Base-by-base conservation (phyloP, 2,329 filamentous ascomycete species). In the Didymella glomerata region DNA sequence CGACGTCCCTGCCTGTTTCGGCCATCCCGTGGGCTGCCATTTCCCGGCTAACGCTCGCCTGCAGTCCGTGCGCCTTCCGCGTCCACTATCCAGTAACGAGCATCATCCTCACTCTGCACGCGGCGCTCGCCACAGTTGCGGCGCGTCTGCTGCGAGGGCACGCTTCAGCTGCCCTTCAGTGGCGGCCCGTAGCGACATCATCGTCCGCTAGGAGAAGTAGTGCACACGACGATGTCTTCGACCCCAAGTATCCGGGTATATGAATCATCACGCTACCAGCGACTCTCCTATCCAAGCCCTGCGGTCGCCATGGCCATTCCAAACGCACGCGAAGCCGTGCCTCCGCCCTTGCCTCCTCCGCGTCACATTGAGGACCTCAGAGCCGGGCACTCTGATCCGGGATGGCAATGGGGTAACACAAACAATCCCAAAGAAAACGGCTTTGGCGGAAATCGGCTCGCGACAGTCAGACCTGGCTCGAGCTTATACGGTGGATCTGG, bases 261-360 rank as follows among this genome's bases (percentile, higher is more conserved):
- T 77, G 77, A 79, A 63, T 74, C 73, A 67, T 74, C 78, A 67
- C 73, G 68, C 66, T 72, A 69, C 54, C 72, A 65, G 62, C 73
- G 73, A 54, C 70, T 74, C 57, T 77, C 76, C 61, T 75, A 75
- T 66, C 69, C 73, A 45, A 72, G 69, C 59, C 70, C 81, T 41
- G 77, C 60, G 74, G 79, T 80, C 62, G 82, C 82, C 62, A 86
- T 90, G 85, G 80, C 86, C 60, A 89, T 90, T 72, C 86, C 86
- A 48, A 82, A 84, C 70, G 80, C 83, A 60, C 81, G 83, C 69
- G 80, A 82, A 67, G 79, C 82, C 28, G 80, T 81, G 49, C 88
- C 88, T 58, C 88, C 88, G 63, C 86, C 87, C 48, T 80, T 90
- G 68, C 88, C 88, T 67, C 88, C 88, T 57, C 85, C 87, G 51